phyloP scores from a whole-genome alignment of 2,329 filamentous ascomycete genomes.

The Hortaea werneckii region DNA sequence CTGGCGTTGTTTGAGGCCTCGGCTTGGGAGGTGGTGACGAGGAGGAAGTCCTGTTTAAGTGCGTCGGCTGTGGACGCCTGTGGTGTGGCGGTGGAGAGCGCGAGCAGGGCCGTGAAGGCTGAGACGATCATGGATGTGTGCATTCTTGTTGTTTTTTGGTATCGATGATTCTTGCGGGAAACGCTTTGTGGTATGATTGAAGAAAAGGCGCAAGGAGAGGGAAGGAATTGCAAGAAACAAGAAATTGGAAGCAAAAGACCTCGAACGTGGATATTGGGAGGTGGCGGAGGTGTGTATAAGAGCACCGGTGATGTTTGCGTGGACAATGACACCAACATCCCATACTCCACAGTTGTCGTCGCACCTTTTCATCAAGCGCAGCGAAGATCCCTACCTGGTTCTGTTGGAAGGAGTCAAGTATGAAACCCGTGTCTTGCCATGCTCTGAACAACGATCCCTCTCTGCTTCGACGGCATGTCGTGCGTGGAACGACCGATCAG shows the following conservation, averaged over 20 bases:
- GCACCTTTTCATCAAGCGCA: neutral
- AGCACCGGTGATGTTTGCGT: neutral
- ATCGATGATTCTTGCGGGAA: neutral
- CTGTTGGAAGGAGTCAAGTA: neutral
- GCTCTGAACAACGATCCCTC: too few relatives aligned
- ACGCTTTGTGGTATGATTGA: too few relatives aligned
- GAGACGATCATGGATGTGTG: neutral
- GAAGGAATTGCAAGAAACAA: too few relatives aligned
- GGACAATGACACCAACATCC: neutral
- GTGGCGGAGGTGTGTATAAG: too few relatives aligned
- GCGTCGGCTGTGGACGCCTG: slow-evolving; percentile 1
- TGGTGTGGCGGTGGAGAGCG: slow-evolving; percentile 6
- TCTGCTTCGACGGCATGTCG: too few relatives aligned
- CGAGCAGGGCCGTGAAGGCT: neutral
- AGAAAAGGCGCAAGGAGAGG: too few relatives aligned
- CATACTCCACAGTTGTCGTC: neutral
- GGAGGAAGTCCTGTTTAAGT: slow-evolving; percentile 23
- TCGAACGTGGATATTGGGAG: too few relatives aligned
- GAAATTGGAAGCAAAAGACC: too few relatives aligned
- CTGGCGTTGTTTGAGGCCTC: slow-evolving; percentile 19
- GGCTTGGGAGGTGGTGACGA: slow-evolving; percentile 30
- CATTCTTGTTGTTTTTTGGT: neutral
- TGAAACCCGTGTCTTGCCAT: too few relatives aligned
- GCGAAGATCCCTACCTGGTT: neutral
- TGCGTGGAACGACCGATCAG: too few relatives aligned